Conservation (phyloP, 2,329 filamentous ascomycete species). For the Phaeosphaeriaceae sp. region DNA sequence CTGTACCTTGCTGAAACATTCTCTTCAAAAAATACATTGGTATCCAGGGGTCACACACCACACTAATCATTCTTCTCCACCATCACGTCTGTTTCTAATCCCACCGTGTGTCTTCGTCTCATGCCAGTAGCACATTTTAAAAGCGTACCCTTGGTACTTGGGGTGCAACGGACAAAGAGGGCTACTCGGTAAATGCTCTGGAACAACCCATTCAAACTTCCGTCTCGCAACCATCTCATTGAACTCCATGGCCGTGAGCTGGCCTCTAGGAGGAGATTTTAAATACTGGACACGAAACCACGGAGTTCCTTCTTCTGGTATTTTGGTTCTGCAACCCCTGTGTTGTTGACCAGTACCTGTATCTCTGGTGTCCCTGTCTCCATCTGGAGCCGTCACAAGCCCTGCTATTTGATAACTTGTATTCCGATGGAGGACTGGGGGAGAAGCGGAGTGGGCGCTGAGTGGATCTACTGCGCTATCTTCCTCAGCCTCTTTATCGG, state of each 20-base stretch:
- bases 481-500: constrained; percentile 17
- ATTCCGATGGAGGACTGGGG: constrained; percentile 6
- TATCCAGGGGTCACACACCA: no score
- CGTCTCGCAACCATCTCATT: constrained; percentile 33
- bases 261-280: constrained; percentile 7
- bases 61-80: no score
- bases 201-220: constrained; percentile 49
- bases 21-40: no score
- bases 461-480: constrained; percentile 22
- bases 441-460: background rate
- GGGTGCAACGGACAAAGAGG: constrained; percentile 53
- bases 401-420: constrained; percentile 9
- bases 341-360: background rate
- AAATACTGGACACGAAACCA: constrained; percentile 21
- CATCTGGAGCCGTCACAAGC: constrained; percentile 6
- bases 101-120: constrained; percentile 29
- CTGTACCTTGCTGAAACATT: no score
- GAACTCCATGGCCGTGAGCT: constrained; percentile 9
- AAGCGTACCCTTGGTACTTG: constrained; percentile 47
- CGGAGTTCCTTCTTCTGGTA: constrained; percentile 4
- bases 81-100: no score
- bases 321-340: constrained; percentile 4
- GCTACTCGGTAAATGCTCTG: constrained; percentile 54
- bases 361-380: constrained; percentile 14
- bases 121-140: constrained; percentile 53